Conservation (phyloP, 108 stramenopile species). For the Skeletonema marinoi region DNA sequence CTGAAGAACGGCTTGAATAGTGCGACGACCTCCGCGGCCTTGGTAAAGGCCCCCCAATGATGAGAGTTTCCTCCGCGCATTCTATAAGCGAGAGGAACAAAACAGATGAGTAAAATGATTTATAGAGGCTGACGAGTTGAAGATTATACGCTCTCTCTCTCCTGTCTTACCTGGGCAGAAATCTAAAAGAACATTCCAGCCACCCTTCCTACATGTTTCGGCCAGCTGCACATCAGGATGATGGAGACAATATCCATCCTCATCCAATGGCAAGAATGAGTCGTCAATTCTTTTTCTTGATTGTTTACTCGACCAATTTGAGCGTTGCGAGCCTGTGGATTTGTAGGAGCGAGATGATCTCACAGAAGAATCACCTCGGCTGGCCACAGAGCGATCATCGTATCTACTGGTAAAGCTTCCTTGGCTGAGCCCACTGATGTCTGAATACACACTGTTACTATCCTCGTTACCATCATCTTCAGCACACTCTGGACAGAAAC, state of each 20-base stretch:
- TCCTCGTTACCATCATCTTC: constrained; percentile 6
- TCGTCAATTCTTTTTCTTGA: constrained; percentile 11
- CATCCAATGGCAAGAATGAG: constrained; percentile 23
- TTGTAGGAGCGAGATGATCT: not conserved
- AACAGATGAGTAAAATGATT: too few relatives aligned
- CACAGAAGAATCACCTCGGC: constrained; percentile 9
- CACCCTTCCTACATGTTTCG: constrained; percentile 12
- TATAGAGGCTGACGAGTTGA: too few relatives aligned
- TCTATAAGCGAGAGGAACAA: not conserved
- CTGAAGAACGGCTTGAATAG: not conserved
- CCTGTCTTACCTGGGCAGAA: constrained; percentile 20
- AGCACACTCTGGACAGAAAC: constrained; percentile 36
- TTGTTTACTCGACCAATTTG: constrained; percentile 1
- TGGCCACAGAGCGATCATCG: constrained; percentile 1
- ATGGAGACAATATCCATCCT: constrained; percentile 25
- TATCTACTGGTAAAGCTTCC: constrained; percentile 6
- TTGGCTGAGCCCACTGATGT: constrained; percentile 21
- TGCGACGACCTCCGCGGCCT: not conserved
- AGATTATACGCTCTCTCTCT: too few relatives aligned
- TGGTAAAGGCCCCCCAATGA: constrained; percentile 9
- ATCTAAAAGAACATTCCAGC: constrained; percentile 26
- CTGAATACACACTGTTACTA: constrained; percentile 6
- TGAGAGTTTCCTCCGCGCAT: constrained; percentile 21
- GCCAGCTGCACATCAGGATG: constrained; percentile 33
- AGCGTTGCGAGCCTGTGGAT: not conserved